A percentile compares a stretch with the other conserved stretches of the same genome.
These are phyloP conservation scores for Bretschneidera sinensis DNA, from an alignment of 345 rosid species.

Conservation along the genomic window DNA sequence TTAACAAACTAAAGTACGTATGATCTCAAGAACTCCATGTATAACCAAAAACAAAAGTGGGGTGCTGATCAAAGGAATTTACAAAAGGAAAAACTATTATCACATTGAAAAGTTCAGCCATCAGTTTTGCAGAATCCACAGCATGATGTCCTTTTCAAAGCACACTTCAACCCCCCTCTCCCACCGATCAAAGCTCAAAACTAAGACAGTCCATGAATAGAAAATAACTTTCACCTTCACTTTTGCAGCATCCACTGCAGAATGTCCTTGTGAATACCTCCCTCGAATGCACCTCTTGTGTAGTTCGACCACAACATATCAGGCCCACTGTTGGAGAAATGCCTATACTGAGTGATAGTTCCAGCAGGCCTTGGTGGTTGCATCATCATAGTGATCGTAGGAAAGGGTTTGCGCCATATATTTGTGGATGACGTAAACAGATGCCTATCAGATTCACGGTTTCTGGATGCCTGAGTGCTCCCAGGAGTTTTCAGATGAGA, in stretches of 20 bases:
- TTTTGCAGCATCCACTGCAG: conserved; percentile 57
- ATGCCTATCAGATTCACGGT: conserved; percentile 45
- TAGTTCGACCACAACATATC: conserved; percentile 24
- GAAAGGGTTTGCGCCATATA: conserved; percentile 46
- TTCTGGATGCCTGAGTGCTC: conserved; percentile 33
- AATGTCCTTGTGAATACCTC: conserved; percentile 65
- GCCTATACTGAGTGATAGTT: conserved; percentile 54
- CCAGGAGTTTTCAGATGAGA: conserved; percentile 36
- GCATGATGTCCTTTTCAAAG: too few species aligned
- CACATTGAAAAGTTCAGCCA: too few species aligned
- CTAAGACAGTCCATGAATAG: conserved; percentile 5
- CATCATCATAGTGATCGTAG: conserved; percentile 60
- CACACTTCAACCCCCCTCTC: background rate
- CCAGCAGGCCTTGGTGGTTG: conserved; percentile 50
- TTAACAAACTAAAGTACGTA: too few species aligned
- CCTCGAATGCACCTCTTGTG: conserved; percentile 28
- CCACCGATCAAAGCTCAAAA: background rate
- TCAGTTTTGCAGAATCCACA: too few species aligned
- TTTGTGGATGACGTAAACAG: conserved; percentile 46
- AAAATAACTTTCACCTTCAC: conserved; percentile 16
- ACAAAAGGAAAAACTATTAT: too few species aligned
- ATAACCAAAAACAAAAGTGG: too few species aligned
- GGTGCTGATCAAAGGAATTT: too few species aligned
- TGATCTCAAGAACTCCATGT: too few species aligned
- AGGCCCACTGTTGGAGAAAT: conserved; percentile 23